These are phyloP conservation scores for Aspergillus conjunctus DNA, from an alignment of 495 filamentous ascomycete genomes.

Conservation along the genomic window DNA sequence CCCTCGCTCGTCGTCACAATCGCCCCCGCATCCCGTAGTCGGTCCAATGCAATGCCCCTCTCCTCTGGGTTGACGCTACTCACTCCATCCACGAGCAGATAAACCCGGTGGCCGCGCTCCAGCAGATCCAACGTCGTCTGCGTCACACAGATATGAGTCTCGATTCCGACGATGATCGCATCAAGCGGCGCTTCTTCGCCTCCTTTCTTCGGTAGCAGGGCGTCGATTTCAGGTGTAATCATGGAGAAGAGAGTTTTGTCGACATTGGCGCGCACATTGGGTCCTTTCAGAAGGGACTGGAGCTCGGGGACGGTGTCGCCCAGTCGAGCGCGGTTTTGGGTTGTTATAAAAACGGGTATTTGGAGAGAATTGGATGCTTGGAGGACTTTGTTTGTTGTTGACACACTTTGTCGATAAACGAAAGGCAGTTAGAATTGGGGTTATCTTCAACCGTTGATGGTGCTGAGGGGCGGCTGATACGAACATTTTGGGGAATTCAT, in stretches of 20 bases:
- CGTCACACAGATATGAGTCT: conserved; percentile 91
- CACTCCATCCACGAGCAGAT: conserved; percentile 89
- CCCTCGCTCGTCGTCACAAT: conserved; percentile 88
- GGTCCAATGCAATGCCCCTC: conserved; percentile 71
- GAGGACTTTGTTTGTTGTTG: conserved; percentile 47
- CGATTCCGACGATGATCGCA: conserved; percentile 73
- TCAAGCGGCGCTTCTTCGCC: conserved; percentile 25
- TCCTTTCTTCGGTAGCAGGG: conserved; percentile 30
- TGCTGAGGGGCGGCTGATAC: conserved; percentile 10
- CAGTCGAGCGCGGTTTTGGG: conserved; percentile 74
- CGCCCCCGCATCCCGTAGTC: conserved; percentile 75
- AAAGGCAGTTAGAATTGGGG: conserved; percentile 2
- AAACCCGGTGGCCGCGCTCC: conserved; percentile 73
- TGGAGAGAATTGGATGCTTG: conserved; percentile 58
- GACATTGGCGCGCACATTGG: conserved; percentile 53
- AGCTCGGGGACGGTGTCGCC: conserved; percentile 79
- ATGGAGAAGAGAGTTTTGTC: conserved; percentile 95
- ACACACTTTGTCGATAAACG: conserved; percentile 24
- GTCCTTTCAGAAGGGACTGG: conserved; percentile 36
- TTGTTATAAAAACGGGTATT: conserved; percentile 82
- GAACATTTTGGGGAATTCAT: conserved; percentile 80
- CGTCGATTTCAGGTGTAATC: conserved; percentile 55
- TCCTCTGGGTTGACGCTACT: conserved; percentile 83
- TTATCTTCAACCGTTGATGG: background rate
- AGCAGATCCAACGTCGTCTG: conserved; percentile 87